These are phyloP conservation scores for Raphanus sativus DNA, from an alignment of 345 rosid genomes.

Conservation along the genomic window DNA sequence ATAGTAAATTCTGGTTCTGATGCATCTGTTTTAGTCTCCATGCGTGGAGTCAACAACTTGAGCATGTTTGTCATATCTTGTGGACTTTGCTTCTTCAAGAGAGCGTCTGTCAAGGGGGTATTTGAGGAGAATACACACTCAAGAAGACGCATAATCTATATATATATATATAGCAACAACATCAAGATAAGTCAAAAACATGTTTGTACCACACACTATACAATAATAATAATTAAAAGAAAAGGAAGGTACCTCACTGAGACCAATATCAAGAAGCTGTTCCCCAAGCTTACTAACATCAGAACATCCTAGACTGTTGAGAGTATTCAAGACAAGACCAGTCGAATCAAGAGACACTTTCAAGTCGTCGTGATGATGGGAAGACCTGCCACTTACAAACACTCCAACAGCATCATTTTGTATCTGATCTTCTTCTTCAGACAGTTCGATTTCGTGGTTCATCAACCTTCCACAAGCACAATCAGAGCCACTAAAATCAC, in stretches of 20 bases:
- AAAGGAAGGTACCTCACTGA: conserved; percentile 16
- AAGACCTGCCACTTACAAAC: neutral
- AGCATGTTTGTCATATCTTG: neutral
- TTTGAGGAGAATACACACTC: conserved; percentile 5
- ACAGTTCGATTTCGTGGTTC: neutral
- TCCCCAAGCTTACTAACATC: conserved; percentile 22
- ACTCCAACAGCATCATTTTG: neutral
- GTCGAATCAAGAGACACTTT: neutral
- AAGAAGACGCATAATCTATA: conserved; percentile 10
- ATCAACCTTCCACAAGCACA: neutral
- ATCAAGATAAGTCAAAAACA: neutral
- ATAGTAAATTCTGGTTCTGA: conserved; percentile 3
- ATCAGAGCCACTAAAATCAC: conserved; percentile 2
- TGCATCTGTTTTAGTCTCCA: neutral
- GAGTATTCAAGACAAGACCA: neutral
- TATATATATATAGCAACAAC: neutral
- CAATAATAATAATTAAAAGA: neutral
- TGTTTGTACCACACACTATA: neutral
- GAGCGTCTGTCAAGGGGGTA: conserved; percentile 28
- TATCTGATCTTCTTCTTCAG: neutral
- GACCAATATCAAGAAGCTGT: conserved; percentile 15
- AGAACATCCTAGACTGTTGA: neutral
- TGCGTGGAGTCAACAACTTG: neutral
- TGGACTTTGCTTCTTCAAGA: conserved; percentile 15
- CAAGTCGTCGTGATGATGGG: conserved; percentile 26